These are phyloP conservation scores for Saccharum hybrid DNA, from an alignment of 202 grass and related monocot genomes.

Conservation along the genomic window DNA sequence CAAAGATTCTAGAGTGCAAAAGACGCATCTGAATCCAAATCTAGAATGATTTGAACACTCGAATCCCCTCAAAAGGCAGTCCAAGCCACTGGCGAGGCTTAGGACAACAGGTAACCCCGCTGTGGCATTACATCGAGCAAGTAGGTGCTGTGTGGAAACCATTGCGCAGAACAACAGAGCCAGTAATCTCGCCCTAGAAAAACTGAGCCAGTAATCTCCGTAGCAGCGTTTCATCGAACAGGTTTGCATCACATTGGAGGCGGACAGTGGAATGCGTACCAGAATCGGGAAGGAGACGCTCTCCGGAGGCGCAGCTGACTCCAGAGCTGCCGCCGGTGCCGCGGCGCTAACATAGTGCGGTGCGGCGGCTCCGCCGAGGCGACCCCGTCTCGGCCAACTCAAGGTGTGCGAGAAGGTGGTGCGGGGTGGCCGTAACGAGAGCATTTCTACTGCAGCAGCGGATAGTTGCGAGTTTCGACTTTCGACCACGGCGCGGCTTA, in stretches of 20 bases:
- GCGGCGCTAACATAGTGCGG: slow-evolving; percentile 13
- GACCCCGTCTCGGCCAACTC: neutral
- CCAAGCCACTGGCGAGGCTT: neutral
- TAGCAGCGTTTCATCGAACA: slow-evolving; percentile 23
- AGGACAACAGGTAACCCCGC: neutral
- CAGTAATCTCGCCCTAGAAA: neutral
- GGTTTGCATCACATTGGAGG: neutral
- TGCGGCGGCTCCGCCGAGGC: neutral
- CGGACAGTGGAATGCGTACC: slow-evolving; percentile 33
- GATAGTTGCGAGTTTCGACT: neutral
- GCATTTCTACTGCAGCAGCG: slow-evolving; percentile 5
- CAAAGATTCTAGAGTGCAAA: neutral
- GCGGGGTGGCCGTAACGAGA: slow-evolving; percentile 22
- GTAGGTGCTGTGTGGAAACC: neutral
- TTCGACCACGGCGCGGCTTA: neutral
- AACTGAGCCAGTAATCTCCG: neutral
- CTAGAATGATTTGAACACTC: neutral
- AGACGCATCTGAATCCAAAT: neutral
- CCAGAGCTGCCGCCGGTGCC: neutral
- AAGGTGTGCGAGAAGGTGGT: neutral
- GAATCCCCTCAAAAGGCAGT: neutral
- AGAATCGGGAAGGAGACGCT: slow-evolving; percentile 54
- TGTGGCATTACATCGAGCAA: slow-evolving; percentile 3
- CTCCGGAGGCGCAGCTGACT: neutral
- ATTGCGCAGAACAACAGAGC: neutral